Conservation (phyloP, 805 yeast genomes). For the Myxozyma mucilagina region DNA sequence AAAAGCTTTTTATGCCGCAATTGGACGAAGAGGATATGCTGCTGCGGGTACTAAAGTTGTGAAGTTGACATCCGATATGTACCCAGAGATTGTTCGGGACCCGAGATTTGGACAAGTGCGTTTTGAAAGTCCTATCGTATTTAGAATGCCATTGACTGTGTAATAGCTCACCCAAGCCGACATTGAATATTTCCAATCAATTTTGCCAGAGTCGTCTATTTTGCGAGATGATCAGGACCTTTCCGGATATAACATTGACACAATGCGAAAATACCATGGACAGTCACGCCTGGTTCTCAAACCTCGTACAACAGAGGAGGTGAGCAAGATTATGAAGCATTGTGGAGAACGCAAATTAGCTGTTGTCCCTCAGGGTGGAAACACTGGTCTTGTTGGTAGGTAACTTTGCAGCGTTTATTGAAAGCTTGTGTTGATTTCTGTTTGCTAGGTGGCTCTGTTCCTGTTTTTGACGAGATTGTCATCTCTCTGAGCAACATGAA, state of each 20-base stretch:
- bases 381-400: slow-evolving; percentile 75
- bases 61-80: slow-evolving; percentile 31
- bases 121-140: background rate
- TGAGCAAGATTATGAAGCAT: slow-evolving; percentile 71
- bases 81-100: slow-evolving; percentile 34
- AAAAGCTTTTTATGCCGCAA: background rate
- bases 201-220: slow-evolving; percentile 54
- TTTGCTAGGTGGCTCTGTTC: slow-evolving; percentile 79
- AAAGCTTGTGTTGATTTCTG: no score
- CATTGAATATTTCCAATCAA: slow-evolving; percentile 56
- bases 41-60: slow-evolving; percentile 23
- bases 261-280: slow-evolving; percentile 94
- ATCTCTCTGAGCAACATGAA: slow-evolving; percentile 69
- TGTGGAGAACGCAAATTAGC: slow-evolving; percentile 78
- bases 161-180: slow-evolving; percentile 53
- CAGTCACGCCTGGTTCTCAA: slow-evolving; percentile 76
- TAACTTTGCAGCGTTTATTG: background rate
- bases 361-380: slow-evolving; percentile 95
- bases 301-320: slow-evolving; percentile 79
- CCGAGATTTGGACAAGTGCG: slow-evolving; percentile 25
- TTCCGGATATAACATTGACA: slow-evolving; percentile 77
- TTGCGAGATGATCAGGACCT: slow-evolving; percentile 64
- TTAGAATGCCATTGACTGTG: background rate
- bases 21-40: background rate
- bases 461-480: slow-evolving; percentile 87